Evolutionary conservation across 768 basidiomycete species (phyloP).

Genomic region (Tephrocybe rancida): DNA sequence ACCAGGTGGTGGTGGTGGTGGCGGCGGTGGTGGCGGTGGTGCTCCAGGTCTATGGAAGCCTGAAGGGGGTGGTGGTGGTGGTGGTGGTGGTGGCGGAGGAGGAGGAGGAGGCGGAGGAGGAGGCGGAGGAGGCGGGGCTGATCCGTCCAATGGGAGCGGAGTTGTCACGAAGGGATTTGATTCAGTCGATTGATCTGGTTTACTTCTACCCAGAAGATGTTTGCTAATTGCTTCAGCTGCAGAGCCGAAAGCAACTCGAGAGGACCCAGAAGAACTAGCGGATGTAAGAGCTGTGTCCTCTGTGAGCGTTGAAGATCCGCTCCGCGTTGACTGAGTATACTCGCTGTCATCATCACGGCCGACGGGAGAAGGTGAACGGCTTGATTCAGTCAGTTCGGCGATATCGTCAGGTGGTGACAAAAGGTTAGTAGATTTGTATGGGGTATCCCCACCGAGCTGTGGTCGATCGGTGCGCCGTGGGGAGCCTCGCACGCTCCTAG

Average conservation of each 20-base stretch:
- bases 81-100: slow-evolving; percentile 1
- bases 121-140: background rate
- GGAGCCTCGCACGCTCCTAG: slow-evolving; percentile 70
- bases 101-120: background rate
- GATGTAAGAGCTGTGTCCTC: slow-evolving; percentile 63
- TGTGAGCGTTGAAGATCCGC: slow-evolving; percentile 41
- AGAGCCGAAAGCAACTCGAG: slow-evolving; percentile 41
- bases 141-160: slow-evolving; percentile 26
- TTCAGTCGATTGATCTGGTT: slow-evolving; percentile 39
- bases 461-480: slow-evolving; percentile 60
- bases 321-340: slow-evolving; percentile 48
- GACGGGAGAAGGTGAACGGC: slow-evolving; percentile 45
- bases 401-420: slow-evolving; percentile 47
- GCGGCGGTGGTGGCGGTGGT: slow-evolving; percentile 37
- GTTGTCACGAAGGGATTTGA: slow-evolving; percentile 31
- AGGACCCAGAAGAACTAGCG: slow-evolving; percentile 45
- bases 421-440: slow-evolving; percentile 42
- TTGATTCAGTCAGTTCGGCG: slow-evolving; percentile 42
- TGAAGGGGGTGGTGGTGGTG: slow-evolving; percentile 32
- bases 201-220: slow-evolving; percentile 55
- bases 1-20: slow-evolving; percentile 34
- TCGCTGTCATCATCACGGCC: slow-evolving; percentile 61
- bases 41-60: slow-evolving; percentile 24
- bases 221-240: slow-evolving; percentile 66
- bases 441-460: slow-evolving; percentile 39